A percentile compares a stretch with the other conserved stretches of the same genome.
Conservation (phyloP, 306 rosid species). For the Quercus parvula region DNA sequence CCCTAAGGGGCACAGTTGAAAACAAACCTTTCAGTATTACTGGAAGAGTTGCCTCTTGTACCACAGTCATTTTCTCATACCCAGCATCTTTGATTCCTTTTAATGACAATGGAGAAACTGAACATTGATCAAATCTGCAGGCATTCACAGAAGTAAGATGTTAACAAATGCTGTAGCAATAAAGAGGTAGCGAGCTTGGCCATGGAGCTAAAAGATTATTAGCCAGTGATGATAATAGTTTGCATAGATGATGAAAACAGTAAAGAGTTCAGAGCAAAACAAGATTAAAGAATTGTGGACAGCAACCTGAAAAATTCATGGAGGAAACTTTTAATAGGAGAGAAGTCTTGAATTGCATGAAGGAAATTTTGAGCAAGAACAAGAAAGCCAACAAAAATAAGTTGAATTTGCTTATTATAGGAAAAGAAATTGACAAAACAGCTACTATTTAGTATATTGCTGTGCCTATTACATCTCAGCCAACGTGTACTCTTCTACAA, state of each 20-base stretch:
- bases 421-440: too few relatives aligned
- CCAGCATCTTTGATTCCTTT: conserved; percentile 93
- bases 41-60: conserved; percentile 97
- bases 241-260: not conserved
- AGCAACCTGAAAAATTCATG: too few relatives aligned
- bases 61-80: conserved; percentile 89
- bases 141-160: conserved; percentile 26
- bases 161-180: not conserved
- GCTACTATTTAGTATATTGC: too few relatives aligned
- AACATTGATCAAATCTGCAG: conserved; percentile 76
- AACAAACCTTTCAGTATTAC: conserved; percentile 73
- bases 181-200: conserved; percentile 1
- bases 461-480: too few relatives aligned
- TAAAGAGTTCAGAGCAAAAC: too few relatives aligned
- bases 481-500: too few relatives aligned
- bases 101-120: conserved; percentile 67
- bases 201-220: not conserved
- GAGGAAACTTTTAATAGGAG: too few relatives aligned
- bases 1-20: conserved; percentile 5
- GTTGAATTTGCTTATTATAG: too few relatives aligned
- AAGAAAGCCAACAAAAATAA: too few relatives aligned
- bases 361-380: too few relatives aligned
- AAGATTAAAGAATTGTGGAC: too few relatives aligned
- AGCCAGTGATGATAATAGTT: not conserved
- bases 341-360: too few relatives aligned